A percentile compares a stretch with the other conserved stretches of the same genome.
phyloP scores from a whole-genome alignment of 345 rosid species.

The Isatis tinctoria region DNA sequence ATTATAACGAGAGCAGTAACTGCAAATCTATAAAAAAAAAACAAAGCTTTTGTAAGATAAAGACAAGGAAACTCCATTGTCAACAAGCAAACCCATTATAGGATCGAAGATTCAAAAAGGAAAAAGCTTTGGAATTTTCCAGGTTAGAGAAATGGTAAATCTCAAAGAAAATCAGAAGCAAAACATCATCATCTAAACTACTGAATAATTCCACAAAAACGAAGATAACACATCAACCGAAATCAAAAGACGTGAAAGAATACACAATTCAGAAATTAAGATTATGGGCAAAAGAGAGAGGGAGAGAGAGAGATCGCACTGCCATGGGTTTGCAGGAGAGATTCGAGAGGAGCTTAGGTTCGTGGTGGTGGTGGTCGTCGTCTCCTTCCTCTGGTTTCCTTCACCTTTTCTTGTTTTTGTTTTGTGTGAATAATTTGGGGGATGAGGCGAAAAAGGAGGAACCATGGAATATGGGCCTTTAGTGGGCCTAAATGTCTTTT shows the following conservation, averaged over 20 bases:
- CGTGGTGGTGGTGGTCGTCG: background rate
- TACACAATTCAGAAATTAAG: background rate
- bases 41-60: background rate
- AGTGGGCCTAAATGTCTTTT: background rate
- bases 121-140: background rate
- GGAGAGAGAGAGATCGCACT: constrained; percentile 13
- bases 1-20: background rate
- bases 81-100: background rate
- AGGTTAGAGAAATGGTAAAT: background rate
- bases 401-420: background rate
- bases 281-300: background rate
- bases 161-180: background rate
- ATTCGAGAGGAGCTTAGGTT: constrained; percentile 16
- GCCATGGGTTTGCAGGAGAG: constrained; percentile 24
- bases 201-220: background rate
- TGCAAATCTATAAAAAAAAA: background rate
- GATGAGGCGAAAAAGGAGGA: constrained; percentile 18
- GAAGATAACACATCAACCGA: background rate
- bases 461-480: constrained; percentile 17
- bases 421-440: background rate
- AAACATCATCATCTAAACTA: background rate
- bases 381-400: constrained; percentile 21
- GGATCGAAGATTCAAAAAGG: background rate
- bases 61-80: background rate
- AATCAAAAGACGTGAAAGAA: background rate